Percentiles rank a stretch among this genome's conserved stretches.
Evolutionary conservation across 169 alveolate species (phyloP).

Genomic region (Eimeria praecox): DNA sequence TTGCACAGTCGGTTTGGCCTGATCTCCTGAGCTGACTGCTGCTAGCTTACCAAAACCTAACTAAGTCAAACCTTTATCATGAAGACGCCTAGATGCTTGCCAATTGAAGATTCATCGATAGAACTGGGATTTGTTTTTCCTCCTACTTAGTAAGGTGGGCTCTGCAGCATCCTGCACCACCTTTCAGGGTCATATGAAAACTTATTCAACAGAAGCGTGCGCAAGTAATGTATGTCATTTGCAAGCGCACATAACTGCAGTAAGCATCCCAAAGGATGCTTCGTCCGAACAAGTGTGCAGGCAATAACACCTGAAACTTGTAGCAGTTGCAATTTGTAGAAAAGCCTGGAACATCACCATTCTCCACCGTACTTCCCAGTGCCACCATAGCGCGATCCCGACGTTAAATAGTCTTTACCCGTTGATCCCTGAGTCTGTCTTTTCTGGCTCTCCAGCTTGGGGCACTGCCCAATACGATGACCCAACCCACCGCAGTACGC

Average conservation of each 20-base stretch:
- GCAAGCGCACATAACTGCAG: not conserved
- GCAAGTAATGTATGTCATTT: not conserved
- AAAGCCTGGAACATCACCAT: slow-evolving; percentile 55
- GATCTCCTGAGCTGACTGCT: not conserved
- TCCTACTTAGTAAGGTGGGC: not conserved
- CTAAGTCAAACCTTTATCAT: not conserved
- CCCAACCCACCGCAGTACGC: slow-evolving; percentile 96
- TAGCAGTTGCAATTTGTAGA: not conserved
- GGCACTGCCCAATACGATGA: slow-evolving; percentile 95
- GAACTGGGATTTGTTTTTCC: not conserved
- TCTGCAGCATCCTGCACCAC: not conserved
- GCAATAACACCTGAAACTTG: not conserved
- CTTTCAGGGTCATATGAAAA: not conserved
- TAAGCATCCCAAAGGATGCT: not conserved
- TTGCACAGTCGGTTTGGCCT: not conserved
- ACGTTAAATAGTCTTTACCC: slow-evolving; percentile 79
- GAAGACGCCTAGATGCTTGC: not conserved
- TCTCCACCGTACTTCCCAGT: slow-evolving; percentile 82
- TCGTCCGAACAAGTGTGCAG: not conserved
- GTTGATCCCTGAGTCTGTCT: slow-evolving; percentile 84
- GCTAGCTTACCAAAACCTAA: not conserved
- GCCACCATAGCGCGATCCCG: slow-evolving; percentile 83
- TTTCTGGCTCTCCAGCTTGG: slow-evolving; percentile 89
- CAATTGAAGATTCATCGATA: not conserved
- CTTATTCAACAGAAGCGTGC: not conserved